phyloP scores from a whole-genome alignment of 768 basidiomycete genomes.

The Crepidotus variabilis region DNA sequence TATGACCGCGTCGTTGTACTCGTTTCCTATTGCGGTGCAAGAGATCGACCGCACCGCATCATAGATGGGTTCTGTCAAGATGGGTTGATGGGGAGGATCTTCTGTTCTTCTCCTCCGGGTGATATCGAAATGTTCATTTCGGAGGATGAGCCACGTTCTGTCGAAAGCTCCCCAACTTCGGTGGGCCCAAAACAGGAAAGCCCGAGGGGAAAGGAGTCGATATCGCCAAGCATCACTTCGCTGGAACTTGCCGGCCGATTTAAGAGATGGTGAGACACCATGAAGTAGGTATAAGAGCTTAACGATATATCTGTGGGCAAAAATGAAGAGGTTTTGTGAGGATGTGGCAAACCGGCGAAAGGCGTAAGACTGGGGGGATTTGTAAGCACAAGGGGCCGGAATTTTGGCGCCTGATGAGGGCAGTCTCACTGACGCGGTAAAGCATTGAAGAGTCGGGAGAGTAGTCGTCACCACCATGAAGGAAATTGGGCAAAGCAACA shows the following conservation, averaged over 20 bases:
- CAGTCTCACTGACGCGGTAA: not conserved
- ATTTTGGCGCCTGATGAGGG: not conserved
- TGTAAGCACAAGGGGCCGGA: slow-evolving; percentile 11
- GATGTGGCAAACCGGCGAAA: not conserved
- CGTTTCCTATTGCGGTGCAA: not conserved
- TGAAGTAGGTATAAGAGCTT: not conserved
- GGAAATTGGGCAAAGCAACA: slow-evolving; percentile 6
- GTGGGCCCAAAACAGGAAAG: slow-evolving; percentile 14
- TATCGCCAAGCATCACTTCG: slow-evolving; percentile 10
- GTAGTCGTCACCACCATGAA: slow-evolving; percentile 12
- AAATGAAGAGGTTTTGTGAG: not conserved
- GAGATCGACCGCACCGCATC: slow-evolving; percentile 8
- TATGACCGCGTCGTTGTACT: slow-evolving; percentile 9
- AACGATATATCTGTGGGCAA: not conserved
- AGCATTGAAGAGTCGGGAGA: slow-evolving; percentile 7
- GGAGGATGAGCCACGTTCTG: slow-evolving; percentile 13
- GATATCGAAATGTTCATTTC: slow-evolving; percentile 16
- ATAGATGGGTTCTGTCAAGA: slow-evolving; percentile 10
- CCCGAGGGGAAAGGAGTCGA: slow-evolving; percentile 12
- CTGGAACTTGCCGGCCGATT: not conserved
- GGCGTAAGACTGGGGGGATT: slow-evolving; percentile 14
- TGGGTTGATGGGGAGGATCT: slow-evolving; percentile 3
- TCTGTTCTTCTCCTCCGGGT: slow-evolving; percentile 2
- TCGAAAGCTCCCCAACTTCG: slow-evolving; percentile 14
- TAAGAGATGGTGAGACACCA: not conserved